Conservation (phyloP, 2,329 filamentous ascomycete species). For the Samsoniella hepiali region DNA sequence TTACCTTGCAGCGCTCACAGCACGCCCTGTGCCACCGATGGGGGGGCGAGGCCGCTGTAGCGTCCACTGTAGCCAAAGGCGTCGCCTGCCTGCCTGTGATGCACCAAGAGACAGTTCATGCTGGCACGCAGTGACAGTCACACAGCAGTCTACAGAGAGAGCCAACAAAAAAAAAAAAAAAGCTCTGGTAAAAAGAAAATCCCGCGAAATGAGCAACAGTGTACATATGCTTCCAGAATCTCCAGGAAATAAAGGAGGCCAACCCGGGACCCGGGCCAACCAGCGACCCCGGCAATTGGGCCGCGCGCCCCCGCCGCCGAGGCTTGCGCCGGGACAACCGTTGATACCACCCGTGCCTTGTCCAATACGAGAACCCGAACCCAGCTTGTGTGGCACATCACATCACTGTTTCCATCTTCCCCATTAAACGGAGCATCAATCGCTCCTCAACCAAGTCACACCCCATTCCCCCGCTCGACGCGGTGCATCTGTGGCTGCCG, state of each 20-base stretch:
- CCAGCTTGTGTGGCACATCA: neutral
- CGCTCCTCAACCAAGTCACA: neutral
- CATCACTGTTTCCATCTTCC: neutral
- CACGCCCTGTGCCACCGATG: neutral
- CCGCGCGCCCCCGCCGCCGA: neutral
- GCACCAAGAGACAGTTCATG: too few species aligned
- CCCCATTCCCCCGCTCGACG: too few species aligned
- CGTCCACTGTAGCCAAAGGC: too few species aligned
- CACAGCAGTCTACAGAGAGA: too few species aligned
- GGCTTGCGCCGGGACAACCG: neutral
- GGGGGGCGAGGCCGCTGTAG: too few species aligned
- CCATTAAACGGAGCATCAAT: neutral
- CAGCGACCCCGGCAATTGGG: neutral
- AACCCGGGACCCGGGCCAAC: neutral
- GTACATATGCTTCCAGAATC: too few species aligned
- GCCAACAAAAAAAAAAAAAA: too few species aligned
- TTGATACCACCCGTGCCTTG: neutral
- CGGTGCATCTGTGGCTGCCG: too few species aligned
- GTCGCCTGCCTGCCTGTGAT: too few species aligned
- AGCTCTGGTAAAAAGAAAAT: too few species aligned
- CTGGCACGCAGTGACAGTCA: too few species aligned
- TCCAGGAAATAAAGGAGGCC: too few species aligned
- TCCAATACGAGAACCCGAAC: slow-evolving; percentile 12
- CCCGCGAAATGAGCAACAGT: neutral
- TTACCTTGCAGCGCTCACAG: neutral